phyloP scores from a whole-genome alignment of 2,329 filamentous ascomycete genomes.

The Colletotrichum sp. region DNA sequence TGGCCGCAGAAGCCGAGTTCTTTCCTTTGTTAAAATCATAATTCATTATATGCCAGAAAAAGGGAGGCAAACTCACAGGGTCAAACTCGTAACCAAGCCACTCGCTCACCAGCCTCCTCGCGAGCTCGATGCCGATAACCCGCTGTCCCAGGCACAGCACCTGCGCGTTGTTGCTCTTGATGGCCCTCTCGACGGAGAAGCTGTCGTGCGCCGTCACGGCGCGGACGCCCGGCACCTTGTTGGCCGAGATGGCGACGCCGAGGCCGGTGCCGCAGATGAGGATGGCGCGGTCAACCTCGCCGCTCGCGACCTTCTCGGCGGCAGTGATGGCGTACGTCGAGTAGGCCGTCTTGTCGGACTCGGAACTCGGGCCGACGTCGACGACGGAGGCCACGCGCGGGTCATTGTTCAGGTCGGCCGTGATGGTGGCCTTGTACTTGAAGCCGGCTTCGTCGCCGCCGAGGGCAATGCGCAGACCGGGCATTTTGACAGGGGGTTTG shows the following conservation, averaged over 20 bases:
- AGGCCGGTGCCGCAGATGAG: slow-evolving; percentile 87
- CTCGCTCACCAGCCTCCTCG: slow-evolving; percentile 76
- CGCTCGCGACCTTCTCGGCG: slow-evolving; percentile 64
- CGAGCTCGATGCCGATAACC: slow-evolving; percentile 83
- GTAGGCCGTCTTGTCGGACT: slow-evolving; percentile 79
- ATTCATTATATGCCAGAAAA: background rate
- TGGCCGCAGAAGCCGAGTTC: slow-evolving; percentile 48
- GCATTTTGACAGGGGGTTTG: background rate
- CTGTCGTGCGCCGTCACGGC: slow-evolving; percentile 88
- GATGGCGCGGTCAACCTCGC: slow-evolving; percentile 76
- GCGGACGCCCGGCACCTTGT: slow-evolving; percentile 83
- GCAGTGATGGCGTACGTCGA: slow-evolving; percentile 78
- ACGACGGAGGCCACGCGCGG: slow-evolving; percentile 69
- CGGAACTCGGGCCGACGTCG: slow-evolving; percentile 74
- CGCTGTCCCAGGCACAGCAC: slow-evolving; percentile 86
- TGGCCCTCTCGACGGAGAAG: slow-evolving; percentile 80
- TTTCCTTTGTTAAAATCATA: background rate
- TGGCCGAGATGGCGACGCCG: slow-evolving; percentile 83
- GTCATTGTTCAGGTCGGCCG: slow-evolving; percentile 71
- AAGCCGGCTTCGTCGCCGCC: slow-evolving; percentile 67
- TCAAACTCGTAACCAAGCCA: slow-evolving; percentile 89
- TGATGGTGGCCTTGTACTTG: slow-evolving; percentile 79
- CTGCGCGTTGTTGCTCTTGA: slow-evolving; percentile 88
- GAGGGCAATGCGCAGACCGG: slow-evolving; percentile 16
- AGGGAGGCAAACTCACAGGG: slow-evolving; percentile 46